phyloP scores from a whole-genome alignment of 345 rosid species.

The Bruguiera parviflora region DNA sequence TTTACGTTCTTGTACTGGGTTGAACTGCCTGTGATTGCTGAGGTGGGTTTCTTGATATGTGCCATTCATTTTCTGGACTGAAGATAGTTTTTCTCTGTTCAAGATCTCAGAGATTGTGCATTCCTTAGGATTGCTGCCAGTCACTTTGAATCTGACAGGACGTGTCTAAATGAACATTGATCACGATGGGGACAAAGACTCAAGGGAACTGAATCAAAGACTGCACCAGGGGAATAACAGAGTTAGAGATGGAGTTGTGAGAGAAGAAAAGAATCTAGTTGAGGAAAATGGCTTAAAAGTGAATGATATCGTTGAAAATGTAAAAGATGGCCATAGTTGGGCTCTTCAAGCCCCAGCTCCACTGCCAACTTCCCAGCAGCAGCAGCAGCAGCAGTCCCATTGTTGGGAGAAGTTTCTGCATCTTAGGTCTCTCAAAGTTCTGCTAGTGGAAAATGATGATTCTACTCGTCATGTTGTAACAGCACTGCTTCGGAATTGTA shows the following conservation, averaged over 20 bases:
- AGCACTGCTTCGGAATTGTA: constrained; percentile 72
- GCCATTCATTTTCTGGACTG: constrained; percentile 29
- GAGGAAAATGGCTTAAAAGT: constrained; percentile 31
- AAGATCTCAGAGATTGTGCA: constrained; percentile 8
- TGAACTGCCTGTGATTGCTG: constrained; percentile 18
- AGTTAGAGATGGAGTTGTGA: constrained; percentile 32
- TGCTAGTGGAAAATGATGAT: constrained; percentile 75
- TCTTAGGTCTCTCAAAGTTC: constrained; percentile 63
- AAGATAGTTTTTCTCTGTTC: constrained; percentile 22
- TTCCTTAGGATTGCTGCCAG: constrained; percentile 17
- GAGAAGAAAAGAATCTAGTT: constrained; percentile 18
- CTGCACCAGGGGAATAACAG: constrained; percentile 23
- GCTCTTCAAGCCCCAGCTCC: constrained; percentile 29
- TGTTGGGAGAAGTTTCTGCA: constrained; percentile 67
- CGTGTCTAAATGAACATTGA: constrained; percentile 50
- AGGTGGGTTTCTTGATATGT: constrained; percentile 34
- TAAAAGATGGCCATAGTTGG: constrained; percentile 36
- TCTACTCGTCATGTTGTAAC: constrained; percentile 72
- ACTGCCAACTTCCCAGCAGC: constrained; percentile 43
- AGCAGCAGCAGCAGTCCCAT: constrained; percentile 26
- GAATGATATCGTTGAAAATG: constrained; percentile 30
- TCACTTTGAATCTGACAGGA: constrained; percentile 37
- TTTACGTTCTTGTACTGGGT: constrained; percentile 20
- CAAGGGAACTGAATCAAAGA: constrained; percentile 31
- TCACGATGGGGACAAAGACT: constrained; percentile 33